Conservation (phyloP, 768 basidiomycete genomes). For the Baorangia bicolor region DNA sequence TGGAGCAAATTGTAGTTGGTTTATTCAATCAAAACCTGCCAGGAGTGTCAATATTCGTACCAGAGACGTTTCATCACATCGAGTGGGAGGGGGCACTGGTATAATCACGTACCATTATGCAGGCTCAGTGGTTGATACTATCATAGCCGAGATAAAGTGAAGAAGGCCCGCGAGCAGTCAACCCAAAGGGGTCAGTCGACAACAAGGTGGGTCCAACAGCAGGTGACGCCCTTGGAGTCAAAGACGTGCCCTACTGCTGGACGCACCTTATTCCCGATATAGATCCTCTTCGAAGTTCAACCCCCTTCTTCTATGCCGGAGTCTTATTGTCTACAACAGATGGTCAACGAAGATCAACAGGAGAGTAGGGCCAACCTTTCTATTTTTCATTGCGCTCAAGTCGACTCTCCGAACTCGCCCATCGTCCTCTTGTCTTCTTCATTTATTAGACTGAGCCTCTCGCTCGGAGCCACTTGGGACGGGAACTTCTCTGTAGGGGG, state of each 20-base stretch:
- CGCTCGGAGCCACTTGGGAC: conserved; percentile 9
- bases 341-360: not conserved
- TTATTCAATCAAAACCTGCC: no score
- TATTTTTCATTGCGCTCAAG: not conserved
- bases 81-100: no score
- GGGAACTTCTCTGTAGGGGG: not conserved
- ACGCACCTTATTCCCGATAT: conserved; percentile 22
- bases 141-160: not conserved
- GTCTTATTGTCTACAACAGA: not conserved
- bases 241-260: conserved; percentile 14
- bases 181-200: not conserved
- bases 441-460: not conserved
- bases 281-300: not conserved
- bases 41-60: no score
- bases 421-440: not conserved
- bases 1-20: no score
- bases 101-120: not conserved
- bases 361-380: not conserved
- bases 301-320: no score
- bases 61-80: not conserved
- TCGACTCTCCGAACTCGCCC: not conserved
- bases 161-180: not conserved
- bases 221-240: conserved; percentile 10
- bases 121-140: not conserved
- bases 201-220: conserved; percentile 22